Percentiles rank a stretch among this genome's conserved stretches.
Evolutionary conservation across 441 rosid genomes (phyloP).

Genomic region (Jatropha multifida): DNA sequence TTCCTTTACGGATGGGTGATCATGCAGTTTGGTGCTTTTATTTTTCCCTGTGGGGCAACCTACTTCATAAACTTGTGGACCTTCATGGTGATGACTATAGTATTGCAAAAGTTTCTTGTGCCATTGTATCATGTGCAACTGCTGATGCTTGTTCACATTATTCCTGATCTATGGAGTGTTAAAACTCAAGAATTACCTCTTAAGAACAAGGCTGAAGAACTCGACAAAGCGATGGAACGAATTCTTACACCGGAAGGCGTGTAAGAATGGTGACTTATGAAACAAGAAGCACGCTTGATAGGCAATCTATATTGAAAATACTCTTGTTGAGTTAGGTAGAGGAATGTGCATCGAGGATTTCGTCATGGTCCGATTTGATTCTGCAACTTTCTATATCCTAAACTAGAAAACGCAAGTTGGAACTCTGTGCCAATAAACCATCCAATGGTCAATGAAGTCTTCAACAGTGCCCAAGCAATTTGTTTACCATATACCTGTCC

Average conservation of each 20-base stretch:
- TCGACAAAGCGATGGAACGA: constrained; percentile 85
- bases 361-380: constrained; percentile 56
- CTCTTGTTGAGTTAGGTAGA: constrained; percentile 91
- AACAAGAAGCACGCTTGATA: constrained; percentile 84
- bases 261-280: constrained; percentile 96
- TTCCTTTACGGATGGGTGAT: constrained; percentile 97
- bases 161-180: constrained; percentile 79
- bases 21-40: constrained; percentile 94
- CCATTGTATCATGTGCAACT: constrained; percentile 82
- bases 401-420: constrained; percentile 61
- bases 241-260: constrained; percentile 81
- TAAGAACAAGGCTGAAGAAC: constrained; percentile 80
- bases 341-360: constrained; percentile 97
- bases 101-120: constrained; percentile 77
- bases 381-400: constrained; percentile 74
- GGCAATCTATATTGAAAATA: constrained; percentile 75
- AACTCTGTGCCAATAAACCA: constrained; percentile 56
- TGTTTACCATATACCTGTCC: constrained; percentile 69
- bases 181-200: constrained; percentile 75
- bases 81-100: constrained; percentile 64
- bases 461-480: constrained; percentile 61
- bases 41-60: constrained; percentile 92
- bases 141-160: constrained; percentile 94
- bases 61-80: constrained; percentile 94
- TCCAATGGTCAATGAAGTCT: constrained; percentile 59